Conservation (phyloP, 1,139 yeast genomes). For the Scheffersomyces lignicola region DNA sequence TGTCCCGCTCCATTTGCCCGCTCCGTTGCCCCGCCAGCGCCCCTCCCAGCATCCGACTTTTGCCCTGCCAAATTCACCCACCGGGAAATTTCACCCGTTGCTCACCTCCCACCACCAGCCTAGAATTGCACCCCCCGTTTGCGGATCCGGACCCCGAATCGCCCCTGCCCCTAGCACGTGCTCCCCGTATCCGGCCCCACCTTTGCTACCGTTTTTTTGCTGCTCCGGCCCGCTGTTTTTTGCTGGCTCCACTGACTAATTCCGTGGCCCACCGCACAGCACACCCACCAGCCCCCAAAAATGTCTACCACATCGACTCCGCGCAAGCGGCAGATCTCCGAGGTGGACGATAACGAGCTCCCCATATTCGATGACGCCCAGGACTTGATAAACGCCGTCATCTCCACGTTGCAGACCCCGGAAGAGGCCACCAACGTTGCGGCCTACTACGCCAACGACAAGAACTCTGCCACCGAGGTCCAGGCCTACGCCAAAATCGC, state of each 20-base stretch:
- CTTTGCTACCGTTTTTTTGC: background rate
- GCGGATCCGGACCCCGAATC: too few species aligned
- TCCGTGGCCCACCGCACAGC: too few species aligned
- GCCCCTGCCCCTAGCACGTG: too few species aligned
- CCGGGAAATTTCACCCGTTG: too few species aligned
- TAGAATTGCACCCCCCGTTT: too few species aligned
- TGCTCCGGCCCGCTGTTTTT: background rate
- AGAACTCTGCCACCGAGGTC: constrained; percentile 77
- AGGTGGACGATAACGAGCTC: constrained; percentile 22
- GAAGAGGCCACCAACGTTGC: constrained; percentile 53
- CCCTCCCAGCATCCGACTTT: too few species aligned
- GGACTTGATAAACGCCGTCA: constrained; percentile 55
- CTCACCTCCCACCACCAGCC: too few species aligned
- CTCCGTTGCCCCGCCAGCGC: too few species aligned
- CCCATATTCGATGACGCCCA: constrained; percentile 49
- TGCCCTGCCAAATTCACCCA: too few species aligned
- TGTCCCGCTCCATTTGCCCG: too few species aligned
- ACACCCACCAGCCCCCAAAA: constrained; percentile 1
- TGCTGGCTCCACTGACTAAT: too few species aligned
- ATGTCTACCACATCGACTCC: constrained; percentile 23
- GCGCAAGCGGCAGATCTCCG: constrained; percentile 28
- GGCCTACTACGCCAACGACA: constrained; percentile 59
- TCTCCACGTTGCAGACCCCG: constrained; percentile 48
- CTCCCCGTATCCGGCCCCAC: too few species aligned
- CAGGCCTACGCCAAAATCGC: constrained; percentile 97